Evolutionary conservation across 208 protist genomes (phyloP).

Genomic region (Trypanosoma vivax): DNA sequence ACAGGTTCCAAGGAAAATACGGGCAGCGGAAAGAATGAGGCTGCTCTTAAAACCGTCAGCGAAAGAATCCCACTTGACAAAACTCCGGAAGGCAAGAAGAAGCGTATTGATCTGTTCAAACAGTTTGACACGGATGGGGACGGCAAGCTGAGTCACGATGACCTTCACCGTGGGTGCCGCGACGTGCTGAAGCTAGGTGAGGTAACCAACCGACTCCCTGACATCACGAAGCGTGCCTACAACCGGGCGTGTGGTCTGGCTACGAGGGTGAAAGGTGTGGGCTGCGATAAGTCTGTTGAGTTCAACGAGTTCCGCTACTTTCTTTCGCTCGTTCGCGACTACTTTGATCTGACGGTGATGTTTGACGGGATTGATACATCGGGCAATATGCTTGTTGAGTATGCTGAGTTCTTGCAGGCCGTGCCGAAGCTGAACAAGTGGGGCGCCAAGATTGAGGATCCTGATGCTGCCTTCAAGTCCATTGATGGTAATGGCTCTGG

Average conservation of each 20-base stretch:
- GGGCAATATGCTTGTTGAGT: slow-evolving; percentile 57
- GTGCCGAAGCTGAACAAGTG: slow-evolving; percentile 46
- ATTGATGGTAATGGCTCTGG: slow-evolving; percentile 67
- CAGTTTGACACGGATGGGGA: slow-evolving; percentile 55
- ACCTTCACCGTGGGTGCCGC: slow-evolving; percentile 47
- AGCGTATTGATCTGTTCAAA: slow-evolving; percentile 63
- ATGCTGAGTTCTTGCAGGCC: slow-evolving; percentile 61
- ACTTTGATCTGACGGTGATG: slow-evolving; percentile 69
- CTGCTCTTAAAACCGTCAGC: no score
- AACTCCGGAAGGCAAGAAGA: slow-evolving; percentile 22
- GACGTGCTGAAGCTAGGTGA: slow-evolving; percentile 52
- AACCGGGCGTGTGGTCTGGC: slow-evolving; percentile 59
- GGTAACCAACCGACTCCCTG: slow-evolving; percentile 48
- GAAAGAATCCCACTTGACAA: slow-evolving; percentile 29
- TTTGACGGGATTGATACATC: slow-evolving; percentile 79
- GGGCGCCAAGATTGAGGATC: slow-evolving; percentile 49
- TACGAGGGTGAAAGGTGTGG: slow-evolving; percentile 23
- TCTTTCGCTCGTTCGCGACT: slow-evolving; percentile 45
- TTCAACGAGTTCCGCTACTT: slow-evolving; percentile 77
- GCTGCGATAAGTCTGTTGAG: slow-evolving; percentile 42
- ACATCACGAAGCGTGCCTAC: slow-evolving; percentile 79
- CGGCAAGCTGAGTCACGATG: slow-evolving; percentile 48
- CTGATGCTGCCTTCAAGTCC: slow-evolving; percentile 55
- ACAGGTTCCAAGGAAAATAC: no score
- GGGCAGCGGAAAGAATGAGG: no score